These are phyloP conservation scores for Fusarium begoniae DNA, from an alignment of 2,329 filamentous ascomycete species.

Conservation along the genomic window DNA sequence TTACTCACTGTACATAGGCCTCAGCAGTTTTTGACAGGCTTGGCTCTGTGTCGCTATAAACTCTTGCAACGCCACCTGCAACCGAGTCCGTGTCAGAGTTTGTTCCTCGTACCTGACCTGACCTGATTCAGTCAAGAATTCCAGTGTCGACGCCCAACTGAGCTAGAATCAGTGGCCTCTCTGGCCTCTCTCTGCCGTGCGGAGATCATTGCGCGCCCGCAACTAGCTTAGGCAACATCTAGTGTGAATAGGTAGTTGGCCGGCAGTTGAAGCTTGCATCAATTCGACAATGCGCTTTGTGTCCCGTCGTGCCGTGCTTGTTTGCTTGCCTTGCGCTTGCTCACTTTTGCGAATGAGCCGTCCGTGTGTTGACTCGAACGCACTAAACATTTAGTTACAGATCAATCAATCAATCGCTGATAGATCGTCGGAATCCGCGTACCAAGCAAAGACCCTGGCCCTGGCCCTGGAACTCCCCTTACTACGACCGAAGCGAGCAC, in stretches of 20 bases:
- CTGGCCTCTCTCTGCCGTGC: neutral
- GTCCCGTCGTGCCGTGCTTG: neutral
- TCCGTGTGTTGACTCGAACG: neutral
- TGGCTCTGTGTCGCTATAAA: neutral
- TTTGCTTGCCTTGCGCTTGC: neutral
- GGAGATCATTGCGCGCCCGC: neutral
- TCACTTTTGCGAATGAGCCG: neutral
- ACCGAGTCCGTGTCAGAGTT: neutral
- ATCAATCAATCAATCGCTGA: neutral
- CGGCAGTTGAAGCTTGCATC: neutral
- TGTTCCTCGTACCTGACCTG: neutral
- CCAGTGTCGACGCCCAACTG: neutral
- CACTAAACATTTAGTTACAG: neutral
- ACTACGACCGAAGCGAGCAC: neutral
- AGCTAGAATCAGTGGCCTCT: neutral
- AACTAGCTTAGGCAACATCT: neutral
- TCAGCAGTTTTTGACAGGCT: neutral
- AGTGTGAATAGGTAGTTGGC: neutral
- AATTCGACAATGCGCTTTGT: neutral
- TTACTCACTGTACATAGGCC: neutral
- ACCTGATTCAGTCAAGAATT: neutral
- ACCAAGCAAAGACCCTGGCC: neutral
- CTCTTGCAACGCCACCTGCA: slow-evolving; percentile 1
- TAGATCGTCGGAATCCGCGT: neutral
- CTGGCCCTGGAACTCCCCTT: neutral